Evolutionary conservation across 1,284 basidiomycete species (phyloP).

Genomic region (Pseudozyma tsukubaensis): DNA sequence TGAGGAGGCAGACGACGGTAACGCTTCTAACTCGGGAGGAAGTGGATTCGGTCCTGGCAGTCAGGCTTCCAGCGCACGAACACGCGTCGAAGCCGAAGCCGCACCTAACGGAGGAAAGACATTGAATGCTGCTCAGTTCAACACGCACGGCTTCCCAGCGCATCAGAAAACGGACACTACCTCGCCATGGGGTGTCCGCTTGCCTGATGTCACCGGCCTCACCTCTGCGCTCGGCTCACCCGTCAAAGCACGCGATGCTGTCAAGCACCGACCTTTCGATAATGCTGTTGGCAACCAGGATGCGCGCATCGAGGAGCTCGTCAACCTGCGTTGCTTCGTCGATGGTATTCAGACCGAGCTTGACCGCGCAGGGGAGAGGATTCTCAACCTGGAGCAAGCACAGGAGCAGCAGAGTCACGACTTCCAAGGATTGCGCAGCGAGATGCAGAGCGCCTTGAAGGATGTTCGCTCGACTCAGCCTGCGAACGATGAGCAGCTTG

Average conservation of each 20-base stretch:
- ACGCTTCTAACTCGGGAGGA: slow-evolving; percentile 47
- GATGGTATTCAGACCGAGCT: slow-evolving; percentile 53
- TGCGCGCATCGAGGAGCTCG: slow-evolving; percentile 46
- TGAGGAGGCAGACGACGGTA: slow-evolving; percentile 38
- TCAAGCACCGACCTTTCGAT: slow-evolving; percentile 47
- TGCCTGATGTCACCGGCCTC: slow-evolving; percentile 57
- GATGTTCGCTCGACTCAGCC: slow-evolving; percentile 27
- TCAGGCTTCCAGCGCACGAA: slow-evolving; percentile 48
- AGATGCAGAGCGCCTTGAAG: slow-evolving; percentile 40
- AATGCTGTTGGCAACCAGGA: slow-evolving; percentile 39
- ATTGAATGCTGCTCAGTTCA: slow-evolving; percentile 27
- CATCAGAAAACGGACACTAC: slow-evolving; percentile 24
- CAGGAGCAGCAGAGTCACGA: slow-evolving; percentile 51
- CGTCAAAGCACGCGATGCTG: slow-evolving; percentile 33
- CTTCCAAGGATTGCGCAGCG: slow-evolving; percentile 36
- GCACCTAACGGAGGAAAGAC: slow-evolving; percentile 14
- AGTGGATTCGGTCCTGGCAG: slow-evolving; percentile 53
- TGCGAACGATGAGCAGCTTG: slow-evolving; percentile 24
- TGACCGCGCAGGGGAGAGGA: slow-evolving; percentile 47
- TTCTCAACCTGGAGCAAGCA: slow-evolving; percentile 48
- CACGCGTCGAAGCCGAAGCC: slow-evolving; percentile 26
- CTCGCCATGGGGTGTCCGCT: slow-evolving; percentile 33
- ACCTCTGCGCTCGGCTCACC: slow-evolving; percentile 54
- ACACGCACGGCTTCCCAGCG: slow-evolving; percentile 37
- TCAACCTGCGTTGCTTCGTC: slow-evolving; percentile 48